Base-by-base conservation (phyloP, 148 eudicot genomes). In the Camellia granthamiana region DNA sequence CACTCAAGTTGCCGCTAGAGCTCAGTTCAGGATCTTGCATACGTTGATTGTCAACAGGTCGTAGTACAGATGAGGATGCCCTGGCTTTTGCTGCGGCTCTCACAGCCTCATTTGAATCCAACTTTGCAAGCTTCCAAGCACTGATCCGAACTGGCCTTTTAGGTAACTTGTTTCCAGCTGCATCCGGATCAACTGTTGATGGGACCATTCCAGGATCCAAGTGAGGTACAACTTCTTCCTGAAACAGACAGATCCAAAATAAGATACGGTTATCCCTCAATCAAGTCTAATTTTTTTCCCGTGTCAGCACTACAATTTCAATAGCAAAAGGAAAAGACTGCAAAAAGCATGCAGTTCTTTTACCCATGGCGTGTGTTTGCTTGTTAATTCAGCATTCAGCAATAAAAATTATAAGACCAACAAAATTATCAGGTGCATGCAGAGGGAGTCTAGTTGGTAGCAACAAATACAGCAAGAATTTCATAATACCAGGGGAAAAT, bases 191-290 rank as follows among this genome's bases (percentile, higher is more conserved):
- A 38, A 91, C 75, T 8, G 99, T 96, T 41, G 99, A 96, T 59
- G 98, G 98, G 74, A 96, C 83, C 93, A 91, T 89, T 81, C 99
- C 99, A 15, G 97, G 99, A 79, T 94, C 94, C 84, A 96, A 81
- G 75, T 94, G 98, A 77, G 99, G 98, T 72, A 90, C 94, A 84
- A 94, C 99, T 86, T 93, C 99, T 76, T 96, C 99, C 99, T 96
- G 97, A 79, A 51, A 79, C 60, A 78, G 21, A 72, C 79, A 78
- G 46, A 69, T 72, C 14, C 66, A 75, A 64, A 47, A 60, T 9
- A 77, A 77, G 38, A 55, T 6, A 18, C 9, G 9, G 52, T 76
- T 7, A 52, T 54, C 63, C 41, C 61, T 19, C 55, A 19, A 61
- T 62, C 55, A 43, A 75, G 79, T 38, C 60, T 38, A 63, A 76